Base-by-base conservation (phyloP, 1,139 yeast genomes). In the Pichia sp. region DNA sequence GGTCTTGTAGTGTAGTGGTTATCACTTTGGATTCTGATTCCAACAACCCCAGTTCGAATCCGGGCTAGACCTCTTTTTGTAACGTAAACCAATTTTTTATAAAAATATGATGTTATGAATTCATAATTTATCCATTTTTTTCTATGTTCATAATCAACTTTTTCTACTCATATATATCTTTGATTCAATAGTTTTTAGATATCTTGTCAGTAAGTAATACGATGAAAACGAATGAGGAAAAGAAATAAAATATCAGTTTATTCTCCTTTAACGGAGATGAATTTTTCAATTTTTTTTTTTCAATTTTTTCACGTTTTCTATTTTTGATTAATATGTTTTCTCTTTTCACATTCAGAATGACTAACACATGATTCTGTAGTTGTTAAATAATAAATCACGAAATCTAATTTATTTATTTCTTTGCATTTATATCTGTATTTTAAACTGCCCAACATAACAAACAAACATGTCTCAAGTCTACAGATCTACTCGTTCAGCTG, bases 401-500 rank as follows among this genome's bases (percentile, higher is more conserved):
- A 16, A 16, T 16, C 16, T 16, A 16, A 16, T 16, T 16, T 16
- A 16, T 16, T 16, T 16, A 16, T 16, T 16, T 16, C 16, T 16
- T 16, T 16, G 16, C 16, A 16, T 16, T 16, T 16, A 16, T 16
- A 16, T 16, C 16, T 16, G 16, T 16, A 16, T 16, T 16, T 16
- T 16, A 16, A 16, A 16, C 16, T 16, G 16, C 16, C 16, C 16
- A 16, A 16, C 16, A 16, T 16, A 33, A 22, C 23, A n/a, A 11
- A 11, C 30, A 31, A 11, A 11, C 25, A 44, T 49, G 48, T 57
- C 83, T 7, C 78, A 78, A 66, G 65, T 70, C 42, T 92, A 92
- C 65, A 82, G 95, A 68, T 90, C 97, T 25, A 87, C 98, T 12
- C 82, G 97, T 62, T 80, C 94, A 7, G 60, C 79, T 25, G 63